Conservation (phyloP, 2,329 filamentous ascomycete species). For the Polytolypa hystricis region DNA sequence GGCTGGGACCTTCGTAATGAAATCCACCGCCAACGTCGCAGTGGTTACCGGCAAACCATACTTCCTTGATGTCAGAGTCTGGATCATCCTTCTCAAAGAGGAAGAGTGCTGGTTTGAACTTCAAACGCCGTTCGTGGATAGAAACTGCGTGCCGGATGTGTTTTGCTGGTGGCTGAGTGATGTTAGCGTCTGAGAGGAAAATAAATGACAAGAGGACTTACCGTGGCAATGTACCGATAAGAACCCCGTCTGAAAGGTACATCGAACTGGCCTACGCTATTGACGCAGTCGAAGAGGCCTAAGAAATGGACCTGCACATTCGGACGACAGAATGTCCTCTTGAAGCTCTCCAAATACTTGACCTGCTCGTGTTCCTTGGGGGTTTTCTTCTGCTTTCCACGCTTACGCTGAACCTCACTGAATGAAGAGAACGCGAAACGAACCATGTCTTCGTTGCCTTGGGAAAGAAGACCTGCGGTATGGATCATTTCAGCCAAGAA, state of each 20-base stretch:
- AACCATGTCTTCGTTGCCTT: constrained; percentile 45
- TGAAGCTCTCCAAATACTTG: constrained; percentile 33
- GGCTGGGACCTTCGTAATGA: constrained; percentile 23
- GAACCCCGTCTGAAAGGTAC: constrained; percentile 29
- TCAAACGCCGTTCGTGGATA: constrained; percentile 44
- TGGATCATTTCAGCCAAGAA: constrained; percentile 44
- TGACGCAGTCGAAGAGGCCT: constrained; percentile 47
- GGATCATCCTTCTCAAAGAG: constrained; percentile 16
- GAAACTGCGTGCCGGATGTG: constrained; percentile 44
- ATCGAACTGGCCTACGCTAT: constrained; percentile 32
- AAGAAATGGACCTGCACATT: constrained; percentile 42
- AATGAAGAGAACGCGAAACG: constrained; percentile 35
- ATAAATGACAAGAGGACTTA: constrained; percentile 24
- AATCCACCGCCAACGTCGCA: constrained; percentile 46
- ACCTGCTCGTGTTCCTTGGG: constrained; percentile 11
- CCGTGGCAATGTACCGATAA: constrained; percentile 24
- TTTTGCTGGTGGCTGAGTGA: constrained; percentile 29
- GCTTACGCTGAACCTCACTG: constrained; percentile 22
- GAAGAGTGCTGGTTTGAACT: constrained; percentile 44
- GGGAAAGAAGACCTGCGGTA: constrained; percentile 38
- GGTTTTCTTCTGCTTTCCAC: constrained; percentile 18
- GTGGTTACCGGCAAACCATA: constrained; percentile 47
- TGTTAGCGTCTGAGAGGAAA: constrained; percentile 2
- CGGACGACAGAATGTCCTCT: constrained; percentile 38
- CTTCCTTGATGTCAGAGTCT: constrained; percentile 37